Conservation (phyloP, 345 rosid genomes). For the Lepidium aucheri region DNA sequence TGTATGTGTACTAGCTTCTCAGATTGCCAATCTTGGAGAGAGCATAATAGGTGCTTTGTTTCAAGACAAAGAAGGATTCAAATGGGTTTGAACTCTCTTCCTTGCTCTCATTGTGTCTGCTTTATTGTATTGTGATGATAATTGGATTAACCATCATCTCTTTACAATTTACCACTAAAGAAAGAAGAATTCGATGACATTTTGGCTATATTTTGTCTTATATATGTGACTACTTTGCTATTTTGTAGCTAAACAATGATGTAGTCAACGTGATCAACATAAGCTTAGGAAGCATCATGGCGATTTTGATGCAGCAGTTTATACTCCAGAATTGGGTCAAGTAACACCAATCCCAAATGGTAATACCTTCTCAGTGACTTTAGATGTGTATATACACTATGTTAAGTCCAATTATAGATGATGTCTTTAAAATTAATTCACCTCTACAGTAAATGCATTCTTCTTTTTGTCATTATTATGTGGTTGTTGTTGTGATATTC, state of each 20-base stretch:
- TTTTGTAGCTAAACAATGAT: constrained; percentile 87
- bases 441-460: background rate
- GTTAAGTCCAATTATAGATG: background rate
- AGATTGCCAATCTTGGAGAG: constrained; percentile 90
- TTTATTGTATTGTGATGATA: background rate
- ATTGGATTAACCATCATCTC: background rate
- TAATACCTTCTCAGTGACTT: background rate
- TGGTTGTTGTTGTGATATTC: background rate
- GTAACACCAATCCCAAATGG: constrained; percentile 1
- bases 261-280: constrained; percentile 85
- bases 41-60: constrained; percentile 81
- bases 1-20: constrained; percentile 82
- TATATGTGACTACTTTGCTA: background rate
- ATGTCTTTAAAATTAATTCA: background rate
- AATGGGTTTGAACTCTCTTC: constrained; percentile 43
- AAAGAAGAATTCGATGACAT: background rate
- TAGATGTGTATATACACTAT: constrained; percentile 1
- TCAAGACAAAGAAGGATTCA: constrained; percentile 84
- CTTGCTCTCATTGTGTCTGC: background rate
- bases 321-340: constrained; percentile 34
- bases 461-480: background rate
- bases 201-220: background rate
- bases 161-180: background rate
- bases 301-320: constrained; percentile 62
- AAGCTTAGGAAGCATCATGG: constrained; percentile 75